Conservation (phyloP, 2,329 filamentous ascomycete species). For the Mycogone perniciosa region DNA sequence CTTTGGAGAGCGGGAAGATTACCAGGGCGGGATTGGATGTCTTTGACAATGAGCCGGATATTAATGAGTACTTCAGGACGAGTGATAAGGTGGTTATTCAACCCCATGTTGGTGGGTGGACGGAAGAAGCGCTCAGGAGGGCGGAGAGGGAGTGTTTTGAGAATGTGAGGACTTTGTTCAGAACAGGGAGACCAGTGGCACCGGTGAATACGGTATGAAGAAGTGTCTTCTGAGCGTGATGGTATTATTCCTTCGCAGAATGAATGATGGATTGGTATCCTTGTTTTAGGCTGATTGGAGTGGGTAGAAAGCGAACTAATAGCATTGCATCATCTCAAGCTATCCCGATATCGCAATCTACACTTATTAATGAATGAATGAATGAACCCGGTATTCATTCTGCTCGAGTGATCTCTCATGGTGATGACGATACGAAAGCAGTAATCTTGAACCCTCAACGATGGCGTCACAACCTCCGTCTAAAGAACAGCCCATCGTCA, state of each 20-base stretch:
- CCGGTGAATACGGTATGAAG: conserved; percentile 27
- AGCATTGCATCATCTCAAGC: no score
- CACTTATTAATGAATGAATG: no score
- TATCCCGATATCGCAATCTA: no score
- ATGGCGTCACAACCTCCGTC: neutral
- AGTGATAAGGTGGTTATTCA: conserved; percentile 37
- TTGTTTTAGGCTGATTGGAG: no score
- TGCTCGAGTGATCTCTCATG: no score
- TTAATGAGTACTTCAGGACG: conserved; percentile 33
- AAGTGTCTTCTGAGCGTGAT: neutral
- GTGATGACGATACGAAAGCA: no score
- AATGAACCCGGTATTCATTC: no score
- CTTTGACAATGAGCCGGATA: conserved; percentile 37
- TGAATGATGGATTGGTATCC: no score
- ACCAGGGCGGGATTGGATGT: conserved; percentile 44
- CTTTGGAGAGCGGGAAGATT: conserved; percentile 40
- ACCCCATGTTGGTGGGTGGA: conserved; percentile 39
- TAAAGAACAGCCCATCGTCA: conserved; percentile 14
- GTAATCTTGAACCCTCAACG: neutral
- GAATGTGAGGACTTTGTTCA: conserved; percentile 36
- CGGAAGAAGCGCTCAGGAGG: conserved; percentile 36
- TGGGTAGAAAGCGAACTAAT: no score
- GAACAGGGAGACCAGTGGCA: conserved; percentile 31
- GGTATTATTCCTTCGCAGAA: neutral
- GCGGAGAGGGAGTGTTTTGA: conserved; percentile 40